phyloP scores from a whole-genome alignment of 805 yeast species.

The Candida stauntonica region DNA sequence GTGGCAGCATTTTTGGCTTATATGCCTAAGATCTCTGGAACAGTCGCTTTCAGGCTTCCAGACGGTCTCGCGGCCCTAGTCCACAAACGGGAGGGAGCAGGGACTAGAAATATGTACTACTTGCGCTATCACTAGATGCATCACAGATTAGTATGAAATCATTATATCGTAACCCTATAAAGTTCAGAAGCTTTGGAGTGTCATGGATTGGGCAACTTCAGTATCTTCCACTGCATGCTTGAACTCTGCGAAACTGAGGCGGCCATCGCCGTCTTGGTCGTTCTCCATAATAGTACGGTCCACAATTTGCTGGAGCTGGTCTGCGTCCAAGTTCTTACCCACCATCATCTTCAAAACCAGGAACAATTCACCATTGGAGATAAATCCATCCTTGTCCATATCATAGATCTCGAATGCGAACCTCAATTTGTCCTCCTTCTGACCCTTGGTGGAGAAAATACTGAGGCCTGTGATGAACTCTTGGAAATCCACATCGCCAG shows the following conservation, averaged over 20 bases:
- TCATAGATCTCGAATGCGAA: conserved; percentile 95
- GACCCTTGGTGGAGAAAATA: conserved; percentile 81
- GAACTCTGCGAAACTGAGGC: conserved; percentile 82
- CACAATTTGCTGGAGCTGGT: conserved; percentile 92
- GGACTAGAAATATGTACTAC: too few species aligned
- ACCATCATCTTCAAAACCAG: conserved; percentile 96
- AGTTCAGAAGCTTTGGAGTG: conserved; percentile 31
- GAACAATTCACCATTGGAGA: conserved; percentile 92
- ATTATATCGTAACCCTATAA: too few species aligned
- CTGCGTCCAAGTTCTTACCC: conserved; percentile 80
- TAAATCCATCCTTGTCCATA: conserved; percentile 90
- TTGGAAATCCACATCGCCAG: conserved; percentile 92
- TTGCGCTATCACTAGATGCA: too few species aligned
- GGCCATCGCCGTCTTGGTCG: conserved; percentile 84
- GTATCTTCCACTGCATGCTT: conserved; percentile 55
- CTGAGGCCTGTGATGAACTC: conserved; percentile 87
- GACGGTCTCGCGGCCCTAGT: too few species aligned
- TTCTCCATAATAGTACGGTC: conserved; percentile 95
- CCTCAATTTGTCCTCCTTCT: conserved; percentile 71
- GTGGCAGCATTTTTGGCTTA: too few species aligned
- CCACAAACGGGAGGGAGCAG: too few species aligned
- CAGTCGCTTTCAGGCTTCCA: too few species aligned
- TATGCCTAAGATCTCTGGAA: too few species aligned
- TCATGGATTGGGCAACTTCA: conserved; percentile 55
- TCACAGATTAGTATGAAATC: too few species aligned